A percentile compares a stretch with the other conserved stretches of the same genome.
phyloP scores from a whole-genome alignment of 768 basidiomycete species.

The Chlorophyllum brunneum region DNA sequence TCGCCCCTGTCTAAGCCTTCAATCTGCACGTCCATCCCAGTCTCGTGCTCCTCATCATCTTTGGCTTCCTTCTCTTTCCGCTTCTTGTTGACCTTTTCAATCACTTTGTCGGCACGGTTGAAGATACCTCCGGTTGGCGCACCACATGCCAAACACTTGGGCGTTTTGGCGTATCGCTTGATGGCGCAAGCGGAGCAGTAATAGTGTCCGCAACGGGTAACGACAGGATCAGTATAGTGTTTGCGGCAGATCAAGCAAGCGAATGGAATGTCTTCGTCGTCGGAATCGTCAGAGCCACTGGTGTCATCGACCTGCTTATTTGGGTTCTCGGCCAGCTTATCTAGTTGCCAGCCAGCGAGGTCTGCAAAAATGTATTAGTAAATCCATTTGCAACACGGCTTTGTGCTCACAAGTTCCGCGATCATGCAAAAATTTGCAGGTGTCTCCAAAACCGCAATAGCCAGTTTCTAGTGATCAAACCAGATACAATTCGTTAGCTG shows the following conservation, averaged over 20 bases:
- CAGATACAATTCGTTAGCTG: conserved; percentile 6
- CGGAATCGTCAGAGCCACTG: conserved; percentile 61
- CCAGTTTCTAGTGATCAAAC: conserved; percentile 73
- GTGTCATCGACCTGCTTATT: conserved; percentile 57
- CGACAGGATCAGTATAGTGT: conserved; percentile 91
- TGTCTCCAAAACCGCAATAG: conserved; percentile 98
- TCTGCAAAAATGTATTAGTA: conserved; percentile 40
- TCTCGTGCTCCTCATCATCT: conserved; percentile 40
- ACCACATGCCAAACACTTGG: conserved; percentile 93
- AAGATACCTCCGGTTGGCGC: conserved; percentile 94
- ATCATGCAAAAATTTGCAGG: conserved; percentile 98
- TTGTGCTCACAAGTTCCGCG: conserved; percentile 80
- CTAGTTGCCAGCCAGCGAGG: conserved; percentile 98
- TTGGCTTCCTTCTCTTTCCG: conserved; percentile 53
- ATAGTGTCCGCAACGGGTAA: conserved; percentile 95
- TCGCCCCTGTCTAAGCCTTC: conserved; percentile 48
- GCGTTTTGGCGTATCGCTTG: conserved; percentile 89
- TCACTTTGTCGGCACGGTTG: conserved; percentile 90
- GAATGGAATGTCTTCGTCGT: conserved; percentile 90
- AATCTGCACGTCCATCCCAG: conserved; percentile 46
- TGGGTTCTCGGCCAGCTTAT: conserved; percentile 84
- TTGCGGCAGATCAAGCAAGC: conserved; percentile 98
- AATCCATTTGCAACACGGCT: not conserved
- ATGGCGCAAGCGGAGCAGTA: conserved; percentile 95
- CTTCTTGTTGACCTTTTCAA: conserved; percentile 81